Evolutionary conservation across 2,329 filamentous ascomycete species (phyloP), one percentile per base, ranked within the genome.

Genomic region (Exophiala sp.): DNA sequence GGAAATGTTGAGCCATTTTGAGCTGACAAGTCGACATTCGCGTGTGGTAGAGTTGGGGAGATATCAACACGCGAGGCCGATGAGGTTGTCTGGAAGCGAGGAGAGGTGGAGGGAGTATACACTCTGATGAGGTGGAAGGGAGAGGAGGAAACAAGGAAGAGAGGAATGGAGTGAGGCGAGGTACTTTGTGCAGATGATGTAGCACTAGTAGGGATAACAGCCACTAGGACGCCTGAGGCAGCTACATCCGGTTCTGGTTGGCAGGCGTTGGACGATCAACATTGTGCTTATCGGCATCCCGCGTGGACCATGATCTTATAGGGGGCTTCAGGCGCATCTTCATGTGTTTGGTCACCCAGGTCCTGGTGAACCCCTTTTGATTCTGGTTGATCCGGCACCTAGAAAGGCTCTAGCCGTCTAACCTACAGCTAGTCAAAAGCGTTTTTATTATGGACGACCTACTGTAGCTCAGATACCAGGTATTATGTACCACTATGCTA

Each of bases 11-110:
- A 46, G 62, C 50, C 62, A 63, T 64, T 59, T 55, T 63, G 56
- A 61, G 56, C 50, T 63, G 62, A 50, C 61, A 64, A 49, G 62
- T 64, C 39, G 62, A 63, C 62, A 62, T 64, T 48, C 50, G 48
- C 38, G 44, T 50, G 56, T 58, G 58, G 41, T 29, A 49, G 16
- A 21, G 37, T 43, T 21, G 18, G 46, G 29, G 45, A 23, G 39
- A 19, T 11, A 46, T 9, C 43, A 23, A 18, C 18, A 22, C 19
- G 30, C 24, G 21, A 45, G 43, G 30, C 27, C 43, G 32, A 37
- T 40, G 38, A 43, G 39, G 32, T 37, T 14, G 23, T 18, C 16
- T 13, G 22, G 14, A 24, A 43, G 23, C 14, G n/a, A 32, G 7
- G 38, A 41, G 19, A 24, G 8, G 19, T 11, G 14, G 13, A 6